Conservation (phyloP, 2,329 filamentous ascomycete species). For the Zasmidium citrigriseum region DNA sequence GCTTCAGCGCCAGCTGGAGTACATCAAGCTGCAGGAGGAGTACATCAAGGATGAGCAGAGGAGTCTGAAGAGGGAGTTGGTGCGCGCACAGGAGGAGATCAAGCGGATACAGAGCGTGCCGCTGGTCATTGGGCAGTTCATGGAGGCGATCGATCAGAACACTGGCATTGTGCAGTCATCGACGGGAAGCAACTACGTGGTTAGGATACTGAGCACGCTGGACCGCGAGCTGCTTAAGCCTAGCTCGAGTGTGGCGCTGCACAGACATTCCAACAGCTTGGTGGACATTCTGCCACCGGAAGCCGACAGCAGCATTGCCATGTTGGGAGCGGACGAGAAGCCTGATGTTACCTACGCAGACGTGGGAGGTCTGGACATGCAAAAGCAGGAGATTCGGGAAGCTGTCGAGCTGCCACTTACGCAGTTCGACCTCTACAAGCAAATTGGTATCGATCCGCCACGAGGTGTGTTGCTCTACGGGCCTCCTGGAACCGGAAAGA, state of each 20-base stretch:
- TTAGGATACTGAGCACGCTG: constrained; percentile 95
- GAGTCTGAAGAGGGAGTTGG: constrained; percentile 94
- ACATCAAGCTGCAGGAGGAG: constrained; percentile 95
- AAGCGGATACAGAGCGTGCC: constrained; percentile 99
- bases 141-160: constrained; percentile 99
- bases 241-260: constrained; percentile 93
- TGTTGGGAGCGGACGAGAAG: constrained; percentile 96
- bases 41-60: constrained; percentile 99
- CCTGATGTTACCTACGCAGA: constrained; percentile 97
- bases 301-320: constrained; percentile 97
- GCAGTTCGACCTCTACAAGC: constrained; percentile 97
- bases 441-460: constrained; percentile 98
- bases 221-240: constrained; percentile 98
- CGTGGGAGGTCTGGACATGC: constrained; percentile 97
- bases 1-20: constrained; percentile 94
- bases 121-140: constrained; percentile 97
- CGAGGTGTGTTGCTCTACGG: constrained; percentile 95
- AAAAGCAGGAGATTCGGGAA: constrained; percentile 98
- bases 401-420: constrained; percentile 95
- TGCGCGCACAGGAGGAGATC: constrained; percentile 97
- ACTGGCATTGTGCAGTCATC: constrained; percentile 98
- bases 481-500: constrained; percentile 93
- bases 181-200: constrained; percentile 97
- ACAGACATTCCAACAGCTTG: constrained; percentile 96
- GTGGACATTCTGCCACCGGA: constrained; percentile 99